A percentile compares a stretch with the other conserved stretches of the same genome.
These are phyloP conservation scores for Berberis vulgaris DNA, from an alignment of 164 flowering plant species.

Conservation along the genomic window DNA sequence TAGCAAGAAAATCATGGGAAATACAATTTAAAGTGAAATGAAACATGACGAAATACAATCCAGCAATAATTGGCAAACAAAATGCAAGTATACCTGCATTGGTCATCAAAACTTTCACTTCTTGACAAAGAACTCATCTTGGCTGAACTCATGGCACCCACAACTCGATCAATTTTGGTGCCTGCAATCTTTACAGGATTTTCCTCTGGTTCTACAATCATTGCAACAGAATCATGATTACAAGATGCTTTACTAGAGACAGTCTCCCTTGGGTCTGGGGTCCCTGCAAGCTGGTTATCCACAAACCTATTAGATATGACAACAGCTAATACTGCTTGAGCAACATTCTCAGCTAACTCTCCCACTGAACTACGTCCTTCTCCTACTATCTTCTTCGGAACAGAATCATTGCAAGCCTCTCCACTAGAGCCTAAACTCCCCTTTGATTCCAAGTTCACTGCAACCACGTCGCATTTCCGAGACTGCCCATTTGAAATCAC, in stretches of 20 bases:
- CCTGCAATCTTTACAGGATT: background rate
- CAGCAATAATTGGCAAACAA: background rate
- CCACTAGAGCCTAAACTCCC: background rate
- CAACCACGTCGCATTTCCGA: background rate
- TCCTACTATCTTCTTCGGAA: too few species aligned
- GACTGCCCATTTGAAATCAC: too few species aligned
- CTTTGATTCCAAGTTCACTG: background rate
- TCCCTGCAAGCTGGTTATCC: too few species aligned
- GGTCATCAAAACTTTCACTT: conserved; percentile 33
- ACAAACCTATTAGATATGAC: too few species aligned
- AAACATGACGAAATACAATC: background rate
- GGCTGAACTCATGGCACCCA: conserved; percentile 13
- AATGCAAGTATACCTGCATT: conserved; percentile 43
- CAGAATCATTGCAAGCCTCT: background rate
- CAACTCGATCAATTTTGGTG: conserved; percentile 6
- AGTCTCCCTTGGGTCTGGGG: too few species aligned
- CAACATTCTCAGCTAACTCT: too few species aligned
- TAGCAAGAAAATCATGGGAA: too few species aligned
- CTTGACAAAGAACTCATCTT: conserved; percentile 34
- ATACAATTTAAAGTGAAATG: background rate
- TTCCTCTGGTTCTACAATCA: background rate
- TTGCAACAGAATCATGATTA: too few species aligned
- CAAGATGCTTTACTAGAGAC: too few species aligned
- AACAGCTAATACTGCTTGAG: too few species aligned
- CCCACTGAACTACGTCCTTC: background rate